Base-by-base conservation (phyloP, 1,284 basidiomycete species). In the Moesziomyces parantarcticus region DNA sequence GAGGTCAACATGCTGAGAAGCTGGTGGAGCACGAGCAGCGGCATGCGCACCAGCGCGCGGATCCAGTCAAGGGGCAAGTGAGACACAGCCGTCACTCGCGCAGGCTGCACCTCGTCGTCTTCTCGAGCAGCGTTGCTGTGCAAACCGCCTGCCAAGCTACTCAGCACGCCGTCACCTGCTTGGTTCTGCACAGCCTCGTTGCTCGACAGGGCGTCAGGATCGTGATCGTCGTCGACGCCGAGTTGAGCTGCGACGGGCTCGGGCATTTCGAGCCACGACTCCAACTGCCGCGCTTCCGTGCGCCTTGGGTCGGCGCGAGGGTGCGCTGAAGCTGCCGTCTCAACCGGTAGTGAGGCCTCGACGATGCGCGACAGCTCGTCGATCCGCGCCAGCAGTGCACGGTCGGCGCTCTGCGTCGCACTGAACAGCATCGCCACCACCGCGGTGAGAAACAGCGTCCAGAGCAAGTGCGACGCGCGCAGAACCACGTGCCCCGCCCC, bases 361-460 rank as follows among this genome's bases (percentile, higher is more conserved):
- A 69, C 26, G 21, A 62, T 50, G 20, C 50, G 59, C 11, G 59
- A 51, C 1, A 69, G 66, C 47, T 69, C 59, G 22, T 69, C 66
- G 9, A 69, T 23, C 42, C 58, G 62, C 23, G 40, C 42, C 5
- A 52, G 50, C 25, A 69, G 23, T 0, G 44, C 47, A 9, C 45
- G 59, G 18, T 69, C 52, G 32, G 59, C 56, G n/a, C 36, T 56
- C 52, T 69, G 66, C 34, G 55, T 52, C 6, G 59, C 66, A 26
- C 61, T 55, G 59, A 69, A 69, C 20, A 69, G 59, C 56, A 59
- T 58, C 18, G 61, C 36, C 34, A 56, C 40, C 49, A 63, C 45
- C 0, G 58, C 58, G 13, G 65, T 62, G 18, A 68, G 51, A 44
- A 62, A 58, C 7, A 69, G 45, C 5, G 66, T 69, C 66, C 66